A percentile compares a stretch with the other conserved stretches of the same genome.
Conservation (phyloP, 2,329 filamentous ascomycete species). For the Orbilia blumenaviensis region DNA sequence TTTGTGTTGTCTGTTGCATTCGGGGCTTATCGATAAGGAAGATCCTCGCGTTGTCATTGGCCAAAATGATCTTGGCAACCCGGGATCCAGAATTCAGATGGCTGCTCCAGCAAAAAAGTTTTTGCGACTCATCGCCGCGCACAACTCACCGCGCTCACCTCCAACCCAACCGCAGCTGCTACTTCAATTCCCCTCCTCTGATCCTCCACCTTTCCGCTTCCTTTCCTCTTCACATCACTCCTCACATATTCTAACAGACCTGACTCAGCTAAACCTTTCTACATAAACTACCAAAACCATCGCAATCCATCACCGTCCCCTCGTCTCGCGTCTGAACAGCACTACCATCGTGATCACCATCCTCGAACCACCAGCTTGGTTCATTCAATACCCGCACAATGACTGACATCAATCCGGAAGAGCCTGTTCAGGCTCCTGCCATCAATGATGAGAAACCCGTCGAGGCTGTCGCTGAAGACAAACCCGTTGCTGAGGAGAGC, state of each 20-base stretch:
- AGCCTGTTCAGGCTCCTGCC: slow-evolving; percentile 12
- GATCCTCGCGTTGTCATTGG: slow-evolving; percentile 1
- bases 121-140: slow-evolving; percentile 50
- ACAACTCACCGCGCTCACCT: slow-evolving; percentile 10
- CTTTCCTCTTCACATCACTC: background rate
- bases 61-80: background rate
- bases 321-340: background rate
- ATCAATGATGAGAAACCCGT: slow-evolving; percentile 5
- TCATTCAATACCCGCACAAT: background rate
- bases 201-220: background rate
- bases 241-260: background rate
- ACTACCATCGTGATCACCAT: background rate
- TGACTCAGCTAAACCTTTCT: background rate
- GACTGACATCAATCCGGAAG: slow-evolving; percentile 35
- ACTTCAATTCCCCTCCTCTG: background rate
- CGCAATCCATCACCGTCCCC: background rate
- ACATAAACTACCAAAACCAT: background rate
- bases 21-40: slow-evolving; percentile 16
- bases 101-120: slow-evolving; percentile 44
- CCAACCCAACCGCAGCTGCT: background rate
- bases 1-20: slow-evolving; percentile 13
- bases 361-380: background rate
- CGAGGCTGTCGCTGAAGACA: slow-evolving; percentile 51
- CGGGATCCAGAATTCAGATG: slow-evolving; percentile 31
- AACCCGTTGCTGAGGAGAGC: slow-evolving; percentile 26